Evolutionary conservation across 2,329 filamentous ascomycete species (phyloP).

Genomic region (Septoria linicola): DNA sequence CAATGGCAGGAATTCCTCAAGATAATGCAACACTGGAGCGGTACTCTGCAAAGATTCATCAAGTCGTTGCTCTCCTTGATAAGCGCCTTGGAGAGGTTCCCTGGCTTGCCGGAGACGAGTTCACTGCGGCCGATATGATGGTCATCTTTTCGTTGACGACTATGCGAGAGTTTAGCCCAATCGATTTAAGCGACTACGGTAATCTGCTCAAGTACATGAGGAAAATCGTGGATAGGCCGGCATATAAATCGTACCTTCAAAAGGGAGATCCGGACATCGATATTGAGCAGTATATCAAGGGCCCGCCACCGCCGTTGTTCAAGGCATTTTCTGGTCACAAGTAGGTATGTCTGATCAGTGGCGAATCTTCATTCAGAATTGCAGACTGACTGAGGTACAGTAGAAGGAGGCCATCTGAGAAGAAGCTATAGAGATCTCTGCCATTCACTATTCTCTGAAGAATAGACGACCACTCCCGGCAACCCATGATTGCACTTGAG

Average conservation of each 20-base stretch:
- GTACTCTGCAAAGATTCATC: slow-evolving; percentile 38
- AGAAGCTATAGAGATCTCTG: slow-evolving; percentile 3
- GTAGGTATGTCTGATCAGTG: not conserved
- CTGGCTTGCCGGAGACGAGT: slow-evolving; percentile 61
- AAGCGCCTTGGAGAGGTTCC: slow-evolving; percentile 47
- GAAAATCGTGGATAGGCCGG: slow-evolving; percentile 31
- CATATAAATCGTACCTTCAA: slow-evolving; percentile 34
- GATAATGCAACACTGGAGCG: slow-evolving; percentile 37
- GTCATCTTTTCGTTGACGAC: slow-evolving; percentile 61
- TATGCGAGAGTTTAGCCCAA: slow-evolving; percentile 45
- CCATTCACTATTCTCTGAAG: too few relatives aligned
- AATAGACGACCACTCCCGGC: too few relatives aligned
- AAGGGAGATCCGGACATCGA: slow-evolving; percentile 37
- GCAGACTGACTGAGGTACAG: too few relatives aligned
- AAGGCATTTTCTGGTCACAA: slow-evolving; percentile 10
- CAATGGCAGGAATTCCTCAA: slow-evolving; percentile 28
- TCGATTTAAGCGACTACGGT: slow-evolving; percentile 27
- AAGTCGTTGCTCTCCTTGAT: slow-evolving; percentile 50
- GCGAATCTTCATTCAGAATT: not conserved
- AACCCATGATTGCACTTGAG: too few relatives aligned
- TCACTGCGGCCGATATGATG: slow-evolving; percentile 68
- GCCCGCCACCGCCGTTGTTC: not conserved
- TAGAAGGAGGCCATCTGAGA: not conserved
- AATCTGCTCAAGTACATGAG: slow-evolving; percentile 35
- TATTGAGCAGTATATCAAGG: slow-evolving; percentile 25